Evolutionary conservation across 1,284 basidiomycete species (phyloP).

Genomic region (Leccinum pachyderme): DNA sequence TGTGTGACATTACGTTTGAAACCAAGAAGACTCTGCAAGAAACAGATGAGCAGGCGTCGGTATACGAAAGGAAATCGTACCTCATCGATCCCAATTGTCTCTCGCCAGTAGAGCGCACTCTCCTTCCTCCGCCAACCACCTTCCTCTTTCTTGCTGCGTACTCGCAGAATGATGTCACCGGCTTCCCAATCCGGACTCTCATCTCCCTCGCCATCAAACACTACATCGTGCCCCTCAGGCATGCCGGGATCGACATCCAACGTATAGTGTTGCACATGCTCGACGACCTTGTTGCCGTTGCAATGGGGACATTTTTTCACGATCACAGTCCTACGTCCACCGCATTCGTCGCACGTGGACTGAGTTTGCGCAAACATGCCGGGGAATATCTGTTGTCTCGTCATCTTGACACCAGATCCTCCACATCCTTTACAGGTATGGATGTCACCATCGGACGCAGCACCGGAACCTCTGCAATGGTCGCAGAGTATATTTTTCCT

Average conservation of each 20-base stretch:
- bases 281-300: constrained; percentile 76
- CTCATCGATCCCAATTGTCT: constrained; percentile 88
- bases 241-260: constrained; percentile 84
- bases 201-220: constrained; percentile 92
- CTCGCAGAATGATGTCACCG: constrained; percentile 85
- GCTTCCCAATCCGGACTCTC: constrained; percentile 92
- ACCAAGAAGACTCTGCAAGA: constrained; percentile 67
- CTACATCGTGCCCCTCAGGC: constrained; percentile 88
- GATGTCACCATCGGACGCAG: constrained; percentile 83
- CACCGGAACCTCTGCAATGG: constrained; percentile 89
- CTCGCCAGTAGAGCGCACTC: constrained; percentile 83
- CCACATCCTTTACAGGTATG: constrained; percentile 78
- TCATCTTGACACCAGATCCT: constrained; percentile 82
- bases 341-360: constrained; percentile 75
- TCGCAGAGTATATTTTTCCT: constrained; percentile 89
- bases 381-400: constrained; percentile 92
- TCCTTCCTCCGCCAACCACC: constrained; percentile 89
- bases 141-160: constrained; percentile 70
- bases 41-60: neutral
- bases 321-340: constrained; percentile 79
- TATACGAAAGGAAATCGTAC: constrained; percentile 39
- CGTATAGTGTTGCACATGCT: constrained; percentile 79
- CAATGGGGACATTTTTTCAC: constrained; percentile 79
- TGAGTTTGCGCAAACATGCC: constrained; percentile 90
- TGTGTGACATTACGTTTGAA: constrained; percentile 86